Base-by-base conservation (phyloP, 2,329 filamentous ascomycete genomes). In the Thermomyces lanuginosus region DNA sequence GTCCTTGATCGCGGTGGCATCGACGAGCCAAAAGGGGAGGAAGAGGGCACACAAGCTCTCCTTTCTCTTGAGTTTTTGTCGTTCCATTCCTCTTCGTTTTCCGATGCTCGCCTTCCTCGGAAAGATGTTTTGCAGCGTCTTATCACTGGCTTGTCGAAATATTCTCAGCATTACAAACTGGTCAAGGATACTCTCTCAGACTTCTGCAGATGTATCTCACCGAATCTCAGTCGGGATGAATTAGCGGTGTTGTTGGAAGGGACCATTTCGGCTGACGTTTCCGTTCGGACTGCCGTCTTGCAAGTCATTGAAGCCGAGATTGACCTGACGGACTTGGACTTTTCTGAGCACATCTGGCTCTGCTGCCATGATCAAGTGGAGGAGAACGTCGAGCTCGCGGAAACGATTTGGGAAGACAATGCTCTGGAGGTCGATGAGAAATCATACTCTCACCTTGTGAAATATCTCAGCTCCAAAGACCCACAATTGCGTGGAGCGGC, bases 361-460 rank as follows among this genome's bases (percentile, higher is more conserved):
- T 80, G 80, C 22, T 86, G 75, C 43, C 84, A 98, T 43, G 89
- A 98, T 38, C 81, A 92, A 40, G 71, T 82, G 11, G 71, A 77
- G 22, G 84, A 95, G 48, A 95, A 95, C 42, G 68, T 66, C 6
- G 80, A 83, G 23, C 62, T 92, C 28, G 86, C 79, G 5, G 68
- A 65, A 27, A 79, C 86, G 8, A 92, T 98, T 18, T 98, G 89
- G 89, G 82, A 92, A 44, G 89, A 93, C 44, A 92, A 86, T 46
- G 76, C 71, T 5, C 76, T 95, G 34, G 58, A 76, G 33, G 57
- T 86, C 8, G 66, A 69, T 1, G 58, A 69, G 11, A 63, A 76
- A 5, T 67, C 79, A 6, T 71, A 79, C 5, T 49, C 63, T 31
- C 68, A 65, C 39, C 74, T 84, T 44, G 56, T 92, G 25, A 72